Percentiles rank a stretch among this genome's conserved stretches.
Conservation (phyloP, 371 early-diverging fungal genomes). For the Mortierella sp. region DNA sequence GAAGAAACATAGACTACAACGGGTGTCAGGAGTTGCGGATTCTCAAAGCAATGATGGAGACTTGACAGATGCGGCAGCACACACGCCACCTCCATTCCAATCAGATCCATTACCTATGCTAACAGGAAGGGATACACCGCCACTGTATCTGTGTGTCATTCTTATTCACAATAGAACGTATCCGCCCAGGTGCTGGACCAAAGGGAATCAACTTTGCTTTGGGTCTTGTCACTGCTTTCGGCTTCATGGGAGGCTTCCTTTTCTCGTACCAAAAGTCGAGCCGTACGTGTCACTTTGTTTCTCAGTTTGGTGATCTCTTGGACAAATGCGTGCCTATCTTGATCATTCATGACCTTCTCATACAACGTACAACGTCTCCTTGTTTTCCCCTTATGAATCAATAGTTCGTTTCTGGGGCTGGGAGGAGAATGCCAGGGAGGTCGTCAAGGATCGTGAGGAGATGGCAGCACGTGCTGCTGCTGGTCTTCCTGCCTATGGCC, state of each 20-base stretch:
- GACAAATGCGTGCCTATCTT: too few relatives aligned
- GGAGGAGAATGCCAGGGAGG: conserved; percentile 88
- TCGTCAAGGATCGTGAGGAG: conserved; percentile 74
- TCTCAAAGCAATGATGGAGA: too few relatives aligned
- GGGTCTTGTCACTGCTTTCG: conserved; percentile 61
- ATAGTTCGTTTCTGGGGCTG: conserved; percentile 95
- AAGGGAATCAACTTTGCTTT: conserved; percentile 64
- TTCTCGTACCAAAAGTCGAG: conserved; percentile 74
- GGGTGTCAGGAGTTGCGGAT: too few relatives aligned
- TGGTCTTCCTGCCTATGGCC: conserved; percentile 81
- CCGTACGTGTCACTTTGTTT: conserved; percentile 60
- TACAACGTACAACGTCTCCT: conserved; percentile 1
- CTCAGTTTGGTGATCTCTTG: too few relatives aligned
- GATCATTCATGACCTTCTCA: too few relatives aligned
- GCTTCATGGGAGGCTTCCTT: conserved; percentile 77
- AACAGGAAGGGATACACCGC: neutral
- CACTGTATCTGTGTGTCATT: too few relatives aligned
- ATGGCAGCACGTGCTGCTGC: conserved; percentile 69
- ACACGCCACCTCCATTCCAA: too few relatives aligned
- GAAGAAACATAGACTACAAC: too few relatives aligned
- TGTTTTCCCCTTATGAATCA: conserved; percentile 2
- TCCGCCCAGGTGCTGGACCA: conserved; percentile 52
- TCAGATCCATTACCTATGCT: neutral
- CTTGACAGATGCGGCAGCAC: too few relatives aligned
- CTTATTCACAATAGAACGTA: too few relatives aligned